Evolutionary conservation across 2,329 filamentous ascomycete genomes (phyloP), one percentile per base, ranked within the genome.

Genomic region (Ascosphaera acerosa): DNA sequence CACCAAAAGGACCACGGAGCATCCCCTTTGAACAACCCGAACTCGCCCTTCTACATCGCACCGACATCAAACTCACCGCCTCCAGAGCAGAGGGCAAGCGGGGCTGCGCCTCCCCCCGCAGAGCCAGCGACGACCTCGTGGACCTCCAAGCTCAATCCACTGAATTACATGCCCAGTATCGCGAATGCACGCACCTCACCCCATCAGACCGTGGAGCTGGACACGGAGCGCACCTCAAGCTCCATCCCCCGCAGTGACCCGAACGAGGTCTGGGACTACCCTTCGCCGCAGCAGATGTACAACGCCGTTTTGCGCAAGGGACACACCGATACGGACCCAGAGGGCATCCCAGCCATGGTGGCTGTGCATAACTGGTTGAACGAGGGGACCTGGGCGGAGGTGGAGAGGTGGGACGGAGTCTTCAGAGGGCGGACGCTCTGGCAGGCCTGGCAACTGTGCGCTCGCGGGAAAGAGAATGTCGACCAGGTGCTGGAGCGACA

Each of bases 231-330:
- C 41, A 81, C 92, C 51, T 57, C 65, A 18, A 90, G 78, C 1
- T 81, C 82, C 1, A 97, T 97, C 42, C 87, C 87, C n/a, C 76
- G 76, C 41, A 78, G 76, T 44, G 70, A 75, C 42, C 35, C 41
- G 2, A 30, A 12, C 4, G 29, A 14, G 15, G 20, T 23, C 7
- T 97, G 87, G 87, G 87, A 94, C 53, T 97, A 97, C 48, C 87
- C 87, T 0, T 92, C 81, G 0, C 84, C 87, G 0, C 87, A 97
- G 57, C 87, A 97, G 54, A 97, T 97, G 87, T 97, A 94, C 62
- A 94, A 97, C 46, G 87, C 87, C 5, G 74, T 97, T 55, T 58
- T 94, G 37, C 74, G 87, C 39, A 97, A 97, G 54, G 87, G 87
- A 35, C 87, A 92, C 53, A 81, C 76, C 1, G 82, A 94, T 49